A percentile compares a stretch with the other conserved stretches of the same genome.
These are phyloP conservation scores for Candolleomyces efflorescens DNA, from an alignment of 768 basidiomycete genomes.

Conservation along the genomic window DNA sequence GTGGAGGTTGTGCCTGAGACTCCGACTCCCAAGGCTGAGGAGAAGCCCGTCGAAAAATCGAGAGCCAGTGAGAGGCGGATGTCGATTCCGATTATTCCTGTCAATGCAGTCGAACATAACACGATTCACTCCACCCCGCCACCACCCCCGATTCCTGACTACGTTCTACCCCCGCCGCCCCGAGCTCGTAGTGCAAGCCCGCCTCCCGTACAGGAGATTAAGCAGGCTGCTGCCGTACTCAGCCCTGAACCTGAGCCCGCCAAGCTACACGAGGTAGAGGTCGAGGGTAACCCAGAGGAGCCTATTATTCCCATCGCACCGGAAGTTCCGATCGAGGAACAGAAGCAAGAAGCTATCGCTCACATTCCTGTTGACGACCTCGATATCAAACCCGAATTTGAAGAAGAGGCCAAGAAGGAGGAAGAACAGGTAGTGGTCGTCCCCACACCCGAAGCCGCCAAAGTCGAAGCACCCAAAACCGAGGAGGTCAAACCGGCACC, in stretches of 20 bases:
- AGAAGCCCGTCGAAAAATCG: no score
- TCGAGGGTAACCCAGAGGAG: conserved; percentile 15
- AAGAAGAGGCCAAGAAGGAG: no score
- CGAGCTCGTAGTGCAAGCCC: neutral
- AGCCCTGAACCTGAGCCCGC: neutral
- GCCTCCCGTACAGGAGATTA: neutral
- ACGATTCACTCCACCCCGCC: no score
- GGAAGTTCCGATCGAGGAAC: conserved; percentile 2
- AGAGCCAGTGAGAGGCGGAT: no score
- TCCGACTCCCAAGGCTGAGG: no score
- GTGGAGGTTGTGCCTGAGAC: no score
- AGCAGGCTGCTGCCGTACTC: neutral
- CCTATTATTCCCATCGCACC: conserved; percentile 6
- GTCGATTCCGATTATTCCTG: no score
- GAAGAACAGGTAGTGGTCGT: no score
- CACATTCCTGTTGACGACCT: neutral
- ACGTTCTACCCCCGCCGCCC: no score
- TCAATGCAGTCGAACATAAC: no score
- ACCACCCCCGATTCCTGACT: no score
- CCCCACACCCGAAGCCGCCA: neutral
- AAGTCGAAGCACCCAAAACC: conserved; percentile 1
- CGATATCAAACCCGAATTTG: neutral
- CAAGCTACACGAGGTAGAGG: conserved; percentile 4
- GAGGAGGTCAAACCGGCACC: conserved; percentile 3
- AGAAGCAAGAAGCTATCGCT: neutral